Evolutionary conservation across 2,329 filamentous ascomycete species (phyloP).

Genomic region (Fusarium coicis): DNA sequence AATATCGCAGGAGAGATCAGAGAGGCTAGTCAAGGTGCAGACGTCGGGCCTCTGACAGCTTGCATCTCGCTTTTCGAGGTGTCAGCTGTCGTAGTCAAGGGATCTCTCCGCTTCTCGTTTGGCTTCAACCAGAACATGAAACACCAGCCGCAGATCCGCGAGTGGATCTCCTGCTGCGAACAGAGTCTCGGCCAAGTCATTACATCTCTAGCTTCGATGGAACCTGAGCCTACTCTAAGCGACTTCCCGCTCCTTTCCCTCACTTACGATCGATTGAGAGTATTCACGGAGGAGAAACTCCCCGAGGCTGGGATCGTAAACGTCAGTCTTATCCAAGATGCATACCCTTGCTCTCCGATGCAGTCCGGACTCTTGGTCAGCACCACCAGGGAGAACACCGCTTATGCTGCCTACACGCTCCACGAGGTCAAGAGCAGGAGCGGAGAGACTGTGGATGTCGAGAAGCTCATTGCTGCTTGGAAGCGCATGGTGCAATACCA

Average conservation of each 20-base stretch:
- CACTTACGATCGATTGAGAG: constrained; percentile 27
- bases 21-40: constrained; percentile 23
- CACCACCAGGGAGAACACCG: constrained; percentile 53
- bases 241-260: constrained; percentile 33
- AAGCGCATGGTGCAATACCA: constrained; percentile 56
- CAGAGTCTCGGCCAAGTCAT: constrained; percentile 8
- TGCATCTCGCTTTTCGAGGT: constrained; percentile 60
- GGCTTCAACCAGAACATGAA: constrained; percentile 55
- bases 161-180: constrained; percentile 30
- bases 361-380: constrained; percentile 53
- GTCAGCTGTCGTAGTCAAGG: constrained; percentile 56
- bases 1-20: constrained; percentile 33
- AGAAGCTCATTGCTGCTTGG: constrained; percentile 45
- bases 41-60: constrained; percentile 19
- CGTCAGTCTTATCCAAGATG: constrained; percentile 36
- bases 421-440: constrained; percentile 37
- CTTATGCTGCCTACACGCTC: constrained; percentile 49
- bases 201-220: neutral
- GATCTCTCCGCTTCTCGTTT: constrained; percentile 56
- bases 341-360: constrained; percentile 52
- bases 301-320: constrained; percentile 15
- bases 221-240: constrained; percentile 22
- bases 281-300: constrained; percentile 25
- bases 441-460: constrained; percentile 33
- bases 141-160: constrained; percentile 52